phyloP scores from a whole-genome alignment of 2,329 filamentous ascomycete genomes.

The Exophiala dermatitidis region DNA sequence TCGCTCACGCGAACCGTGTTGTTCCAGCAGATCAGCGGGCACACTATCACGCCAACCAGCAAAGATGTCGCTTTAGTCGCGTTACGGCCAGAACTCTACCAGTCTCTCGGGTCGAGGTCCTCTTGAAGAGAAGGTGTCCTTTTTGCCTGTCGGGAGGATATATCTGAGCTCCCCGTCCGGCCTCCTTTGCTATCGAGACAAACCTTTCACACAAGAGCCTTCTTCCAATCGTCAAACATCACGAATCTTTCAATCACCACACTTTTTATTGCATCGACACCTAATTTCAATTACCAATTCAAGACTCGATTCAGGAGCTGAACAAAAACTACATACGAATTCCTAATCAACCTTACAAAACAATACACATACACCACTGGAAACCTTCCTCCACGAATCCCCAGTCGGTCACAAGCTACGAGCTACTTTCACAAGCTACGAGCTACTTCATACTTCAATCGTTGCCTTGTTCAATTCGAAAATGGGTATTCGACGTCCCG shows the following conservation, averaged over 20 bases:
- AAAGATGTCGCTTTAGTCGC: conserved; percentile 16
- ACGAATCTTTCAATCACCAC: no score
- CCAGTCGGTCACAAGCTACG: no score
- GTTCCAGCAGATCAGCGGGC: conserved; percentile 8
- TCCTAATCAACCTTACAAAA: no score
- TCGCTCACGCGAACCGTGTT: neutral
- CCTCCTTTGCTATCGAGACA: neutral
- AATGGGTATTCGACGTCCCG: neutral
- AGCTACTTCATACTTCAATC: neutral
- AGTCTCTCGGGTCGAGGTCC: neutral
- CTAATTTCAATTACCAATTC: no score
- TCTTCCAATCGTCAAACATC: no score
- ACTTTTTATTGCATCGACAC: no score
- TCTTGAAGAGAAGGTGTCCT: neutral
- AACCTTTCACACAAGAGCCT: neutral
- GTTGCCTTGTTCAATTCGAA: neutral
- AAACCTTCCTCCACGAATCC: no score
- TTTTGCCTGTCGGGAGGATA: neutral
- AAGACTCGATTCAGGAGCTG: no score
- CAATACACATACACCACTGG: no score
- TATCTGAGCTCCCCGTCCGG: neutral
- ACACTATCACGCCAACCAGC: neutral
- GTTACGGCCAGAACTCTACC: conserved; percentile 3
- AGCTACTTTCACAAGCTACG: neutral
- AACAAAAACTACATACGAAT: no score